Conservation (phyloP, 116 monocot genomes). For the Cymodocea nodosa region DNA sequence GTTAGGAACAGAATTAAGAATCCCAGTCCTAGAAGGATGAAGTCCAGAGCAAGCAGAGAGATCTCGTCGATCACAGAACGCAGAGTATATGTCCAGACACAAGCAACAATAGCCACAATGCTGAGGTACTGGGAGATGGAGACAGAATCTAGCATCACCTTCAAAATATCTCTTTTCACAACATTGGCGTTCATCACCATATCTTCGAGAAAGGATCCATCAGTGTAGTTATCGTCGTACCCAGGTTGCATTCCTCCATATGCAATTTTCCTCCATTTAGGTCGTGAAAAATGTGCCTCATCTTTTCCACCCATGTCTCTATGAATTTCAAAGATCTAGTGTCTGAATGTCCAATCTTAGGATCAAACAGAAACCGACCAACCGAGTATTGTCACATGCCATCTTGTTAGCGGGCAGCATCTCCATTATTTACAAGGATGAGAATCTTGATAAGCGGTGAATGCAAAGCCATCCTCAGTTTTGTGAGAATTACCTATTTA, state of each 20-base stretch:
- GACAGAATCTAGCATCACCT: conserved; percentile 72
- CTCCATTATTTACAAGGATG: no score
- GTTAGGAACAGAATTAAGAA: conserved; percentile 53
- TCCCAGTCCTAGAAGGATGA: conserved; percentile 45
- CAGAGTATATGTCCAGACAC: conserved; percentile 66
- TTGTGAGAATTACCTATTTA: no score
- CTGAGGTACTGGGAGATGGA: conserved; percentile 83
- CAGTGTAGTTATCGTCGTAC: conserved; percentile 85
- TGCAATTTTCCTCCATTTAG: conserved; percentile 79
- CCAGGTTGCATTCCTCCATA: conserved; percentile 86
- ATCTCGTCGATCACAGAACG: conserved; percentile 43
- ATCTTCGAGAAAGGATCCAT: conserved; percentile 72
- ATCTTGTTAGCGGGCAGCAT: no score
- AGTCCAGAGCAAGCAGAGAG: conserved; percentile 55
- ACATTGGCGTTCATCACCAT: conserved; percentile 98
- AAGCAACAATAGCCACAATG: conserved; percentile 54
- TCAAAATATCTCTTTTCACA: conserved; percentile 64
- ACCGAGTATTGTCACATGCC: no score
- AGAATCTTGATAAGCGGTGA: no score
- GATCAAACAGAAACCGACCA: no score
- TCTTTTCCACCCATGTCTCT: not conserved
- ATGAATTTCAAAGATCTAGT: not conserved
- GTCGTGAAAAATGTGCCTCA: conserved; percentile 1
- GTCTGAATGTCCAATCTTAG: no score
- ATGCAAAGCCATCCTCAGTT: no score